Evolutionary conservation across 2,329 filamentous ascomycete species (phyloP).

Genomic region (Pseudogymnoascus sp.): DNA sequence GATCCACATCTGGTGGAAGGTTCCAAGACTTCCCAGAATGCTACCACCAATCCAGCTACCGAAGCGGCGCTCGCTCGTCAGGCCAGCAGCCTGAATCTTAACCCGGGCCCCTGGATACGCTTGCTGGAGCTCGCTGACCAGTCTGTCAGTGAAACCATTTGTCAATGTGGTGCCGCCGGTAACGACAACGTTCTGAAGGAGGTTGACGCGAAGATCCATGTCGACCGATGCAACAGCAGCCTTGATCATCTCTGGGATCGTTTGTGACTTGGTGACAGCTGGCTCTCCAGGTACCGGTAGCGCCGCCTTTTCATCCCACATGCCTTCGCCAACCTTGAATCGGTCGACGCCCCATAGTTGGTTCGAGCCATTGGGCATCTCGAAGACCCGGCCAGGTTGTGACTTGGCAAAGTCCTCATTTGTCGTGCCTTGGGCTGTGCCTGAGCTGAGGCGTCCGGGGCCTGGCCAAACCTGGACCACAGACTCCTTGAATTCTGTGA

Average conservation of each 20-base stretch:
- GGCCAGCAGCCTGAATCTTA: constrained; percentile 78
- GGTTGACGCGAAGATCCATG: constrained; percentile 74
- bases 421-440: constrained; percentile 42
- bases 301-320: constrained; percentile 81
- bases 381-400: constrained; percentile 78
- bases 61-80: constrained; percentile 83
- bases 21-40: constrained; percentile 88
- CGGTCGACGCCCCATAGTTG: constrained; percentile 88
- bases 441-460: constrained; percentile 55
- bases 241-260: constrained; percentile 75
- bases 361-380: constrained; percentile 96
- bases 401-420: constrained; percentile 71
- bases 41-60: constrained; percentile 95
- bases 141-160: constrained; percentile 83
- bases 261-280: constrained; percentile 61
- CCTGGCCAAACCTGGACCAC: constrained; percentile 91
- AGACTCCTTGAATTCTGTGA: constrained; percentile 96
- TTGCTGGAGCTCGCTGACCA: constrained; percentile 73
- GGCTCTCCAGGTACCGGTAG: constrained; percentile 41
- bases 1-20: constrained; percentile 99
- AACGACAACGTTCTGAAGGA: constrained; percentile 86
- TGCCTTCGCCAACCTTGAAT: constrained; percentile 75
- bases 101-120: constrained; percentile 82
- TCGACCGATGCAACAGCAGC: constrained; percentile 73
- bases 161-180: constrained; percentile 82